Base-by-base conservation (phyloP, 2,329 filamentous ascomycete genomes). In the Alternaria postmessia region DNA sequence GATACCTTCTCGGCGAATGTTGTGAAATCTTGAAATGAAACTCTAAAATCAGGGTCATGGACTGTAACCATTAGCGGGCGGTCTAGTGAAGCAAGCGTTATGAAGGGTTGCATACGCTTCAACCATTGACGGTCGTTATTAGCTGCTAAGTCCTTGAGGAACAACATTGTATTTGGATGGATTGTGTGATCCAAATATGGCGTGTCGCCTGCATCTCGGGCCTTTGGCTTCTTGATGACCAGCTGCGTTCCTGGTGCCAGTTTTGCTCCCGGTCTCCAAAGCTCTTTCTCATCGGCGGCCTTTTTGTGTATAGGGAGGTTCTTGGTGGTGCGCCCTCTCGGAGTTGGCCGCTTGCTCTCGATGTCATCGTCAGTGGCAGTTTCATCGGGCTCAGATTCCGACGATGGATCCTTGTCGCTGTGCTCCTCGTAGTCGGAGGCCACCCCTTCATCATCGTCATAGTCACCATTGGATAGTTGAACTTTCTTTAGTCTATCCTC, bases 21-120 rank as follows among this genome's bases (percentile, higher is more conserved):
- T 48, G 92, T 87, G 85, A 92, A 97, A 75, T 97, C 93, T 60
- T 90, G 89, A 59, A 93, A 86, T 1, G 93, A 87, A 55, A 88
- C 85, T 60, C 93, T 87, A 75, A 91, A 96, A 69, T 96, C 91
- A 44, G 85, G 84, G 76, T 96, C 92, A 75, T 95, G 87, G 71
- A 88, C 92, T 95, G 57, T 58, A 24, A 48, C 38, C 20, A 43
- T 75, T 48, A 75, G 66, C 41, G n/a, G 12, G 28, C 28, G 11
- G 16, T 36, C 32, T 18, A 8, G 32, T n/a, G 24, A 36, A 36
- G 6, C 5, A 38, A 26, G 48, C 24, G 7, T 16, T 42, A 11
- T 12, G n/a, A 12, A 30, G 24, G 30, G 28, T 18, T 22, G 69
- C 80, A 73, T 80, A 88, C 87, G 81, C 79, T 89, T 90, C 60